Percentiles rank a stretch among this genome's conserved stretches.
Evolutionary conservation across 257 asterid species (phyloP).

Genomic region (Leonotis leonurus): DNA sequence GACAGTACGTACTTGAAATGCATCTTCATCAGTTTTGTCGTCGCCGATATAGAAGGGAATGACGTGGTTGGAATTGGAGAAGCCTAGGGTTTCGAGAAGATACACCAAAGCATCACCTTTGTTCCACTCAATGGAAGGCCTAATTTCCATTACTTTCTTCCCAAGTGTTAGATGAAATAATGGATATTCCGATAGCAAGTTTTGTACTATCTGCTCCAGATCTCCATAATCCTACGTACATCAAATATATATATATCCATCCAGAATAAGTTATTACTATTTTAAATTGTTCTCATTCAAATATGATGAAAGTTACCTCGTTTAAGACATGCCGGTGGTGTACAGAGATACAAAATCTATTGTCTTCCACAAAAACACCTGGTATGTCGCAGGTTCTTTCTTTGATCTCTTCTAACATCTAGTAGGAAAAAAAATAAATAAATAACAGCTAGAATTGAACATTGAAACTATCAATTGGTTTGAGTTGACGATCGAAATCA

Average conservation of each 20-base stretch:
- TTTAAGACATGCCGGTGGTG: constrained; percentile 71
- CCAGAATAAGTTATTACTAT: too few species aligned
- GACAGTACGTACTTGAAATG: constrained; percentile 46
- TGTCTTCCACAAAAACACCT: constrained; percentile 78
- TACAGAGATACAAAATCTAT: constrained; percentile 70
- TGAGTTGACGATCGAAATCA: neutral
- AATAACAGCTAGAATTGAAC: neutral
- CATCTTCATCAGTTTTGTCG: constrained; percentile 85
- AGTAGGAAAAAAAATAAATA: neutral
- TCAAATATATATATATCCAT: neutral
- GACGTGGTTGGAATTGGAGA: constrained; percentile 34
- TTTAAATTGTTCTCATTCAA: too few species aligned
- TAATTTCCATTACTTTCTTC: constrained; percentile 68
- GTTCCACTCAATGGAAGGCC: constrained; percentile 84
- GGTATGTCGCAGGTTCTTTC: constrained; percentile 29
- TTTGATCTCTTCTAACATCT: constrained; percentile 58
- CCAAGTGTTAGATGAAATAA: constrained; percentile 62
- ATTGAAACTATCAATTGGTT: neutral
- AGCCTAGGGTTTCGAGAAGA: constrained; percentile 56
- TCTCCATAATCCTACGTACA: constrained; percentile 43
- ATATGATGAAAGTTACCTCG: constrained; percentile 22
- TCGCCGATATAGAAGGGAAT: constrained; percentile 71
- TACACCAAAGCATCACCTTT: constrained; percentile 68
- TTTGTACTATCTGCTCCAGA: constrained; percentile 38
- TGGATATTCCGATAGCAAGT: constrained; percentile 29